A percentile compares a stretch with the other conserved stretches of the same genome.
Evolutionary conservation across 2,329 filamentous ascomycete genomes (phyloP).

Genomic region (Aspergillus neoniger): DNA sequence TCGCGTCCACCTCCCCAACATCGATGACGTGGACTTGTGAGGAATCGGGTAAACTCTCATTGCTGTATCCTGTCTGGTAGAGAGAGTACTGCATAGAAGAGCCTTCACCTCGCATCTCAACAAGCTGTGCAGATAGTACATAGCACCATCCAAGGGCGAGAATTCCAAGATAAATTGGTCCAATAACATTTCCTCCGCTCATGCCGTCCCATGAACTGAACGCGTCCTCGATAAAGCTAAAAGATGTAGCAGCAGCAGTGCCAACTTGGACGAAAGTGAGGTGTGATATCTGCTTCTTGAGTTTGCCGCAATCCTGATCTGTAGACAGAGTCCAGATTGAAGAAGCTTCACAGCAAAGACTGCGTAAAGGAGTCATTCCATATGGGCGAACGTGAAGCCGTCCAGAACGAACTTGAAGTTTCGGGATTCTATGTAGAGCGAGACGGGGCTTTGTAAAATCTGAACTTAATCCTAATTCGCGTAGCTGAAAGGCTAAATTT

Average conservation of each 20-base stretch:
- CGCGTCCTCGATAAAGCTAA: slow-evolving; percentile 5
- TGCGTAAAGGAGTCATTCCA: too few species aligned
- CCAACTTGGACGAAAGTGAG: too few species aligned
- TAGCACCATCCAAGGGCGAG: slow-evolving; percentile 21
- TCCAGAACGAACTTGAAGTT: too few species aligned
- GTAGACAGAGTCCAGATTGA: too few species aligned
- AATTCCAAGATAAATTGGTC: slow-evolving; percentile 15
- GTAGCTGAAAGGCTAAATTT: slow-evolving; percentile 6
- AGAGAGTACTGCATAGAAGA: slow-evolving; percentile 13
- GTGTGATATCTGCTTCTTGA: too few species aligned
- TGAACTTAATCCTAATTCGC: slow-evolving; percentile 2
- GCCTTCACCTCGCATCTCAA: slow-evolving; percentile 16
- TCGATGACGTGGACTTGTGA: slow-evolving; percentile 8
- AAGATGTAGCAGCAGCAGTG: slow-evolving; percentile 5
- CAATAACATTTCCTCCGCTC: neutral
- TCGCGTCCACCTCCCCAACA: slow-evolving; percentile 16
- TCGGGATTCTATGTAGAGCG: too few species aligned
- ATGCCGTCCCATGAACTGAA: slow-evolving; percentile 13
- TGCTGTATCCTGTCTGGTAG: neutral
- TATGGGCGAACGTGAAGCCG: too few species aligned
- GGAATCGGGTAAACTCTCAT: neutral
- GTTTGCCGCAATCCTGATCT: too few species aligned
- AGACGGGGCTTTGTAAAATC: slow-evolving; percentile 12
- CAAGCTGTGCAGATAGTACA: slow-evolving; percentile 17
- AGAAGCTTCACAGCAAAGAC: too few species aligned